Percentiles rank a stretch among this genome's conserved stretches.
Conservation (phyloP, 2,329 filamentous ascomycete species). For the Fusarium anthophilum region DNA sequence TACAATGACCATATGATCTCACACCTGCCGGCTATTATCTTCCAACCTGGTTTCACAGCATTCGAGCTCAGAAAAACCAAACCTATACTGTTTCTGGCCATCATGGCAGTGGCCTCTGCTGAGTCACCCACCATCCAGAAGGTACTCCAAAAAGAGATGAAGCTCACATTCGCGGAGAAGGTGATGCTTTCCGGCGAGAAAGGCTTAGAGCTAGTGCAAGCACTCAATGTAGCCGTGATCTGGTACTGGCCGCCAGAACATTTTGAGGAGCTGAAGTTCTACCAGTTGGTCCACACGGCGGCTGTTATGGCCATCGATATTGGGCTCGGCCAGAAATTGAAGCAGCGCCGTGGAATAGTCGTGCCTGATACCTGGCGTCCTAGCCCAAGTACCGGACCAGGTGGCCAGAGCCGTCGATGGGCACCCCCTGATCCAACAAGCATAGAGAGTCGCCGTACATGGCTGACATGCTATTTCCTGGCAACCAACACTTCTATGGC, state of each 20-base stretch:
- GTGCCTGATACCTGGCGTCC: conserved; percentile 47
- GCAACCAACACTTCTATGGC: conserved; percentile 69
- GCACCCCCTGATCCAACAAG: conserved; percentile 60
- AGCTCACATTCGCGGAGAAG: conserved; percentile 77
- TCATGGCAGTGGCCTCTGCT: conserved; percentile 73
- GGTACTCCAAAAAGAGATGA: conserved; percentile 72
- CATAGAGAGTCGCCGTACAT: conserved; percentile 65
- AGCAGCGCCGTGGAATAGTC: conserved; percentile 31
- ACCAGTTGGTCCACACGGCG: conserved; percentile 84
- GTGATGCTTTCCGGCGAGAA: conserved; percentile 81
- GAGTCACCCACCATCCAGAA: conserved; percentile 67
- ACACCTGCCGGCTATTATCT: conserved; percentile 71
- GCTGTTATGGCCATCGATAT: conserved; percentile 86
- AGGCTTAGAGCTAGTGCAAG: conserved; percentile 83
- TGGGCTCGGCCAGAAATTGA: conserved; percentile 67
- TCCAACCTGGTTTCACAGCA: conserved; percentile 62
- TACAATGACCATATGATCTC: conserved; percentile 69
- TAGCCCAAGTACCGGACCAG: neutral
- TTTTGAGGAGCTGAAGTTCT: conserved; percentile 89
- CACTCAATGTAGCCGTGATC: conserved; percentile 76
- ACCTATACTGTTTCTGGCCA: conserved; percentile 75
- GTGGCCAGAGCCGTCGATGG: conserved; percentile 47
- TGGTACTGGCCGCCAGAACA: conserved; percentile 89
- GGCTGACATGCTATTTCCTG: conserved; percentile 68
- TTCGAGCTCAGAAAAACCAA: conserved; percentile 65